Conservation (phyloP, 805 yeast species). For the Starmerella stigmatis region DNA sequence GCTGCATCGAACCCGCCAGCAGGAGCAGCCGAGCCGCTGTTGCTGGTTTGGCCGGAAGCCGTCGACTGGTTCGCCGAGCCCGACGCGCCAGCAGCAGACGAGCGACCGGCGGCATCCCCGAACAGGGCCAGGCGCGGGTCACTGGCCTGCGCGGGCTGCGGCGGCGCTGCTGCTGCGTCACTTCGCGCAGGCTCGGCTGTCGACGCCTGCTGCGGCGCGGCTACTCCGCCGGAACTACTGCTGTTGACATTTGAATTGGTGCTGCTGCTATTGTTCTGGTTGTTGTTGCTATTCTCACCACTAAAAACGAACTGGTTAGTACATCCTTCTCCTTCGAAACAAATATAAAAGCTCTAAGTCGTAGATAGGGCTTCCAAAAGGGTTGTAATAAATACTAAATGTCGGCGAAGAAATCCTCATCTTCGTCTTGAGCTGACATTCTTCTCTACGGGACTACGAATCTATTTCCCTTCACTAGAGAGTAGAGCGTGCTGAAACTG, state of each 20-base stretch:
- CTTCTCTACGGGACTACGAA: constrained; percentile 5
- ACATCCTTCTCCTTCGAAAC: constrained; percentile 24
- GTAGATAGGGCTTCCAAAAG: constrained; percentile 1
- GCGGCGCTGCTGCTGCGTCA: not conserved
- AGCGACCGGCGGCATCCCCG: not conserved
- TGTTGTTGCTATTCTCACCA: constrained; percentile 29
- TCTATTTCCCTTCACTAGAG: constrained; percentile 4
- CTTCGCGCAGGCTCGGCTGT: not conserved
- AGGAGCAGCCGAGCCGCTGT: not conserved
- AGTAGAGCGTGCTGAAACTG: constrained; percentile 1
- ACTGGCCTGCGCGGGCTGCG: not conserved
- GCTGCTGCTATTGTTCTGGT: constrained; percentile 7
- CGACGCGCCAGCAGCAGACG: not conserved
- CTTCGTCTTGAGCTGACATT: constrained; percentile 73
- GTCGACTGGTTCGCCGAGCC: too few relatives aligned
- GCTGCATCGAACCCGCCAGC: constrained; percentile 23
- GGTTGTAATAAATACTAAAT: constrained; percentile 44
- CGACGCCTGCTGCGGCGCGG: too few relatives aligned
- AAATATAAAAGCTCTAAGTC: constrained; percentile 3
- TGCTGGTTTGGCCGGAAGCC: not conserved
- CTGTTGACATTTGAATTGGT: not conserved
- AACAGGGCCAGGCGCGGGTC: constrained; percentile 8
- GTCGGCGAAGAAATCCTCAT: constrained; percentile 88
- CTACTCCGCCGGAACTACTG: not conserved
- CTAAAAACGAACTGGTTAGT: constrained; percentile 24